Percentiles rank a stretch among this genome's conserved stretches.
Conservation (phyloP, 2,329 filamentous ascomycete species). For the Aspergillus melleus region DNA sequence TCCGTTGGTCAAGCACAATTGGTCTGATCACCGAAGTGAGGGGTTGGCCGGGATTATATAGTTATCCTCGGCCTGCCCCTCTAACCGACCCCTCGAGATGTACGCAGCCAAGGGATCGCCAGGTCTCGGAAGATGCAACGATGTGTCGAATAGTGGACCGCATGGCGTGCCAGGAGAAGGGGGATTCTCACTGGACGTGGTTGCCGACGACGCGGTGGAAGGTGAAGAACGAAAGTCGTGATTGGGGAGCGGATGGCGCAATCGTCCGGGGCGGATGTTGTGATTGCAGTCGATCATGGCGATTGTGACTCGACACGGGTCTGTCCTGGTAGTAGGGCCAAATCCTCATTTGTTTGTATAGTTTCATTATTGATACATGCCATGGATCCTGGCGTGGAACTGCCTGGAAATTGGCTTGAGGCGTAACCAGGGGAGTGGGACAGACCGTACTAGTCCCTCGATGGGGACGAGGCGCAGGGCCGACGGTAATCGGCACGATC, state of each 20-base stretch:
- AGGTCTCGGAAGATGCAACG: neutral
- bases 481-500: no score
- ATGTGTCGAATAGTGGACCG: conserved; percentile 25
- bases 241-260: conserved; percentile 28
- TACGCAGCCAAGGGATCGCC: neutral
- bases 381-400: neutral
- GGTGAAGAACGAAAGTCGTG: neutral
- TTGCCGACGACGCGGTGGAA: neutral
- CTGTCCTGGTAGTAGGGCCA: no score
- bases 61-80: neutral
- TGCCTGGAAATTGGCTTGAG: no score
- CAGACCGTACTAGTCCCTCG: no score
- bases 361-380: no score
- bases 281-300: conserved; percentile 4
- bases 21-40: neutral
- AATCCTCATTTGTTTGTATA: no score
- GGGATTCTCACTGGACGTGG: conserved; percentile 16
- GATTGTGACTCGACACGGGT: neutral
- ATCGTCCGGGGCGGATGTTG: conserved; percentile 15
- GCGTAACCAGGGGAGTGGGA: no score
- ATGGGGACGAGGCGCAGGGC: no score
- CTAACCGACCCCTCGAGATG: neutral
- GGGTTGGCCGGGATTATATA: neutral
- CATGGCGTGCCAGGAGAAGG: conserved; percentile 31
- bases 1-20: neutral